A percentile compares a stretch with the other conserved stretches of the same genome.
Evolutionary conservation across 805 yeast genomes (phyloP).

Genomic region (Candida lessepsii): DNA sequence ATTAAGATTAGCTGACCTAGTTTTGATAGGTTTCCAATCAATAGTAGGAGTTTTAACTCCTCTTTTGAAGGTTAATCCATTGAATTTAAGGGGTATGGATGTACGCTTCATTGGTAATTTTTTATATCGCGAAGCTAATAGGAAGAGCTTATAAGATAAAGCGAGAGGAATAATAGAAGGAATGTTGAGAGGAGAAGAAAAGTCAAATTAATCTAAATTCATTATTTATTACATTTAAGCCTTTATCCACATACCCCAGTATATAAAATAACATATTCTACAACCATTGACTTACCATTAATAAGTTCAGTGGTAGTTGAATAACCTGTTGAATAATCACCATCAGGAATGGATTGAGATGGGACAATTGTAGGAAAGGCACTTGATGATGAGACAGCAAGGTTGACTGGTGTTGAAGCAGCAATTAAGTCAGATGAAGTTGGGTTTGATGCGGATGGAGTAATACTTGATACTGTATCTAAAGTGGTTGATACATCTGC

Average conservation of each 20-base stretch:
- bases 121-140: too few species aligned
- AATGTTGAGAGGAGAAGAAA: too few species aligned
- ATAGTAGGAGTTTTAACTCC: constrained; percentile 61
- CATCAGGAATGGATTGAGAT: constrained; percentile 21
- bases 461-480: background rate
- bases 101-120: constrained; percentile 2
- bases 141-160: too few species aligned
- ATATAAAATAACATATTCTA: constrained; percentile 24
- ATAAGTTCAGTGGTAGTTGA: constrained; percentile 22
- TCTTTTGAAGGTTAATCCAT: constrained; percentile 15
- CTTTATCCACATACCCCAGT: constrained; percentile 19
- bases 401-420: too few species aligned
- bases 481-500: background rate
- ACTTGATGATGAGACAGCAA: too few species aligned
- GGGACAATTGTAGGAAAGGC: too few species aligned
- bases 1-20: constrained; percentile 38
- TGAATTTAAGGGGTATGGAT: background rate
- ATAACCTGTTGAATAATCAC: constrained; percentile 21
- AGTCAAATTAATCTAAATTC: background rate
- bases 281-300: constrained; percentile 22
- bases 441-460: too few species aligned
- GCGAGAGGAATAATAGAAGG: too few species aligned
- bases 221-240: background rate
- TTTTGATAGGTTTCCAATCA: constrained; percentile 80
- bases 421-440: too few species aligned